Conservation (phyloP, 2,329 filamentous ascomycete species). For the Macroventuria anomochaeta region DNA sequence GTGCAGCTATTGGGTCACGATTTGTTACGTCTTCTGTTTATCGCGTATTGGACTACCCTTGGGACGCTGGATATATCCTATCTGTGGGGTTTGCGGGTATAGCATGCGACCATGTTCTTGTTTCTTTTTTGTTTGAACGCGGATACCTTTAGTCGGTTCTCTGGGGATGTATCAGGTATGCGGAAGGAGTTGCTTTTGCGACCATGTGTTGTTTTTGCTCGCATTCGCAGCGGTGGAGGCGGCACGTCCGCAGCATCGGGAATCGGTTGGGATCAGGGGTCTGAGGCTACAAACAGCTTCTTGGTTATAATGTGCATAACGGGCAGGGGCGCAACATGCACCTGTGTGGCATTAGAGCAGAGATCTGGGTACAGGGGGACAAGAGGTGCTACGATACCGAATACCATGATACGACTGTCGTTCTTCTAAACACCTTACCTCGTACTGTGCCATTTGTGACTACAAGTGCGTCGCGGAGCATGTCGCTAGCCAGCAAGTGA, state of each 20-base stretch:
- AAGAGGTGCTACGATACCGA: slow-evolving; percentile 24
- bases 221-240: slow-evolving; percentile 9
- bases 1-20: slow-evolving; percentile 37
- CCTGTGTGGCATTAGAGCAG: slow-evolving; percentile 17
- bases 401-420: slow-evolving; percentile 25
- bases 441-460: slow-evolving; percentile 16
- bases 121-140: slow-evolving; percentile 23
- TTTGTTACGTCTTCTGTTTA: slow-evolving; percentile 32
- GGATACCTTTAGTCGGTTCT: slow-evolving; percentile 43
- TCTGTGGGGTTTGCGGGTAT: slow-evolving; percentile 27
- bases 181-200: slow-evolving; percentile 10
- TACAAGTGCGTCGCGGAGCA: slow-evolving; percentile 11
- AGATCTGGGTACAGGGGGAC: slow-evolving; percentile 6
- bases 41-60: slow-evolving; percentile 27
- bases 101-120: slow-evolving; percentile 15
- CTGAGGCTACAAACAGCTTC: neutral
- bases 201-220: slow-evolving; percentile 18
- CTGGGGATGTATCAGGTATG: slow-evolving; percentile 34
- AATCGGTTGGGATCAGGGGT: neutral
- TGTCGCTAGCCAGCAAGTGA: slow-evolving; percentile 21
- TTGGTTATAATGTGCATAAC: slow-evolving; percentile 24
- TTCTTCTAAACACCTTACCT: slow-evolving; percentile 7
- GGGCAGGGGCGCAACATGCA: slow-evolving; percentile 1
- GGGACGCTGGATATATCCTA: slow-evolving; percentile 28
- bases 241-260: slow-evolving; percentile 2